Evolutionary conservation across 2,329 filamentous ascomycete species (phyloP).

Genomic region (Fusarium solani-melongenae): DNA sequence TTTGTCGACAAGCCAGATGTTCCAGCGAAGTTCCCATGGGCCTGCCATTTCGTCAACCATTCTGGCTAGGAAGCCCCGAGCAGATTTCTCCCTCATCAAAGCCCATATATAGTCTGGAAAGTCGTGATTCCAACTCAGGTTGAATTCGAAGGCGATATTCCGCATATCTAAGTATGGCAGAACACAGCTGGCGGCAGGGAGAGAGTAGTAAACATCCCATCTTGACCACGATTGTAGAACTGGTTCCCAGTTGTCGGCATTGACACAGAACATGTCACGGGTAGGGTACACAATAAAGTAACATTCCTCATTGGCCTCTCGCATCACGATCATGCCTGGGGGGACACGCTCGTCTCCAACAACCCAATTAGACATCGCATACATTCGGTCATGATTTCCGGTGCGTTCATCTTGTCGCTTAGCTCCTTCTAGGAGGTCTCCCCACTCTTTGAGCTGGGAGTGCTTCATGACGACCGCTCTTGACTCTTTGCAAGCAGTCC

Average conservation of each 20-base stretch:
- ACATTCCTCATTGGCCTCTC: background rate
- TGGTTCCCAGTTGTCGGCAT: background rate
- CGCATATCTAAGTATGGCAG: background rate
- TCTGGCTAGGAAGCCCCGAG: background rate
- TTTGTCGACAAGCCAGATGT: conserved; percentile 10
- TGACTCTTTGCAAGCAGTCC: conserved; percentile 6
- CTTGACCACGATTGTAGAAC: too few relatives aligned
- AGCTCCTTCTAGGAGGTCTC: too few relatives aligned
- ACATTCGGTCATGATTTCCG: too few relatives aligned
- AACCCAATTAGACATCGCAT: background rate
- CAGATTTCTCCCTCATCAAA: background rate
- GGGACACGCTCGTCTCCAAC: background rate
- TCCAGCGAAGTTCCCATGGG: too few relatives aligned
- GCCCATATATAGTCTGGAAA: background rate
- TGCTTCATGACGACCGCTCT: conserved; percentile 7
- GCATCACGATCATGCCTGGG: background rate
- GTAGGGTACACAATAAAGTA: background rate
- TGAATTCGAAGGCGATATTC: background rate
- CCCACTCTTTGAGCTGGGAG: background rate
- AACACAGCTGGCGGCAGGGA: background rate
- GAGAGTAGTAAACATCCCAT: background rate
- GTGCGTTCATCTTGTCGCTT: too few relatives aligned
- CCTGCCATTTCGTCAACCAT: background rate
- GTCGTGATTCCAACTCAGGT: background rate
- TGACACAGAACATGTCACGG: background rate